Evolutionary conservation across 148 eudicot genomes (phyloP), one percentile per base, ranked within the genome.

Genomic region (Rhododendron mucronatum): DNA sequence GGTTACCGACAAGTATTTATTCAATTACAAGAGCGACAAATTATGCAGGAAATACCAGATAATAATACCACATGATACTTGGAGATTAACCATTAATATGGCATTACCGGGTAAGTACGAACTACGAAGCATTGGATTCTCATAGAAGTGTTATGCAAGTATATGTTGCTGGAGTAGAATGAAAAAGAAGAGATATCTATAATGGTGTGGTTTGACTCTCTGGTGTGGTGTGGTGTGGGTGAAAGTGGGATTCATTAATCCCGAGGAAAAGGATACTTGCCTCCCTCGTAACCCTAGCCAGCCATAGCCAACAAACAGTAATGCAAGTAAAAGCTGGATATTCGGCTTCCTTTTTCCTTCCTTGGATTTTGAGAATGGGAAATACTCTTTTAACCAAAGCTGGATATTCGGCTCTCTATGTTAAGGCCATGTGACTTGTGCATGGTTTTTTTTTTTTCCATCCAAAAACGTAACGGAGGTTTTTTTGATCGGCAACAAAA

Each of bases 171-270:
- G 33, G 5, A 75, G 13, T 37, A 16, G 16, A 69, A 61, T 80
- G 86, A 80, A 65, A 41, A 37, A 63, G 79, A 53, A 65, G 41
- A 59, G 78, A 89, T 88, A 39, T 39, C 3, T 41, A 39, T 39
- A 39, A 39, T 39, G 44, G 88, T 47, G 61, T 85, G 81, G 85
- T 85, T 88, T 89, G 90, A 89, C 88, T 86, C 86, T 41, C 77
- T 71, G 82, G n/a, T 21, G 83, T 84, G 86, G 86, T 30, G 30
- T 78, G 81, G 37, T 33, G 83, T 84, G 86, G 86, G 86, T 81
- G 63, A 88, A 84, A 89, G 71, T 86, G 87, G 83, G 83, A 81
- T 37, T 69, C 88, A 67, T 9, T 26, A 84, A 87, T 89, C 88
- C 90, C 88, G 67, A 86, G 88, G 78, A 61, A 35, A 69, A 59